phyloP scores from a whole-genome alignment of 2,329 filamentous ascomycete genomes.

The Pseudogymnoascus destructans region DNA sequence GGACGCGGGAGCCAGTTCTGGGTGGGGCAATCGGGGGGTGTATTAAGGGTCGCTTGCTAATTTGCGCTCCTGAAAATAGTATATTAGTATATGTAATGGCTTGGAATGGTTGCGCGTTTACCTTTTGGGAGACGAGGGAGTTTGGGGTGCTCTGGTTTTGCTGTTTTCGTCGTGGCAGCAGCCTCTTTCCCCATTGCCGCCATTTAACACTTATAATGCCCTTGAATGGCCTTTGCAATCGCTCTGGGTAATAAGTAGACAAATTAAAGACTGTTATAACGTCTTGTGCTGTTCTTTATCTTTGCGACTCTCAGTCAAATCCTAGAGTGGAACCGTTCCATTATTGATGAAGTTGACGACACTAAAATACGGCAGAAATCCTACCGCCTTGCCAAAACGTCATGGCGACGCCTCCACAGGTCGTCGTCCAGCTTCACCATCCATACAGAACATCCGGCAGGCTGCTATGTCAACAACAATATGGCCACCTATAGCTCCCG shows the following conservation, averaged over 20 bases:
- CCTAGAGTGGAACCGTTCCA: neutral
- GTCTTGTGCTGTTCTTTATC: neutral
- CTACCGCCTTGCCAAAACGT: slow-evolving; percentile 4
- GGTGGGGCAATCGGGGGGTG: slow-evolving; percentile 22
- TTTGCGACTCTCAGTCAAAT: neutral
- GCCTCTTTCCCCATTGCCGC: neutral
- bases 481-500: slow-evolving; percentile 21
- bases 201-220: neutral
- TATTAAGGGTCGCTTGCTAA: slow-evolving; percentile 25
- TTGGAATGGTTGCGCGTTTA: slow-evolving; percentile 8
- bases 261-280: neutral
- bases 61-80: slow-evolving; percentile 19
- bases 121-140: slow-evolving; percentile 18
- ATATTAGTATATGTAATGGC: neutral
- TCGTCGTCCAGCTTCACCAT: slow-evolving; percentile 3
- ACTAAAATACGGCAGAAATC: slow-evolving; percentile 5
- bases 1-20: slow-evolving; percentile 14
- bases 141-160: slow-evolving; percentile 15
- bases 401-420: slow-evolving; percentile 1
- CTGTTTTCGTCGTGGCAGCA: slow-evolving; percentile 9
- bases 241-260: neutral
- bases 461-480: slow-evolving; percentile 18
- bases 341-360: neutral
- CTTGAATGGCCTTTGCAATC: neutral
- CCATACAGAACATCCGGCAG: slow-evolving; percentile 1